Base-by-base conservation (phyloP, 2,329 filamentous ascomycete species). In the Volutella citrinella region DNA sequence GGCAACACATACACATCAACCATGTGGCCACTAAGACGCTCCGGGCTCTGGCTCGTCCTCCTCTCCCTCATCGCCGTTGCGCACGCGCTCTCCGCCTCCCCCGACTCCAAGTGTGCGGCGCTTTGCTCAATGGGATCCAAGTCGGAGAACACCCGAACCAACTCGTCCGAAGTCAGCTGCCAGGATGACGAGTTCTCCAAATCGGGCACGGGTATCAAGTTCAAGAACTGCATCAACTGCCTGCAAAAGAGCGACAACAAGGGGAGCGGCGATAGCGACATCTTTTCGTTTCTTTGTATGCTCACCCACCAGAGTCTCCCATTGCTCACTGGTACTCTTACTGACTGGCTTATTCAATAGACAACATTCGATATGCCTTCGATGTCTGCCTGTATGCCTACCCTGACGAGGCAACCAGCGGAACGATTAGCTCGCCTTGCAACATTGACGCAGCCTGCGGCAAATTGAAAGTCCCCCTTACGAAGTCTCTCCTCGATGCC, bases 291-390 rank as follows among this genome's bases (percentile, higher is more conserved):
- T 36, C 38, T 75, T 19, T 74, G 71, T 75, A 64, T 53, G 66
- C 31, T 27, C 16, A 16, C 18, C 13, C 7, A n/a, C n/a, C n/a
- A n/a, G n/a, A n/a, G n/a, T n/a, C n/a, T n/a, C n/a, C n/a, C n/a
- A n/a, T n/a, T n/a, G n/a, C n/a, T n/a, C n/a, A n/a, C n/a, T n/a
- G n/a, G n/a, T n/a, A n/a, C n/a, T n/a, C n/a, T n/a, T n/a, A n/a
- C n/a, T n/a, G n/a, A n/a, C n/a, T n/a, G n/a, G n/a, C n/a, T n/a
- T n/a, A n/a, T n/a, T n/a, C n/a, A n/a, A n/a, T 10, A 74, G 72
- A 75, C 40, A 76, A 76, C 28, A 21, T 75, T 1, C 61, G 72
- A 22, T 76, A 69, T 28, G 52, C 70, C 0, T 53, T 74, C 5
- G 64, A 68, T 19, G 62, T 65, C 1, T 76, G 72, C 32, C 52